These are phyloP conservation scores for Aspergillus sparsus DNA, from an alignment of 495 filamentous ascomycete genomes.

Conservation along the genomic window DNA sequence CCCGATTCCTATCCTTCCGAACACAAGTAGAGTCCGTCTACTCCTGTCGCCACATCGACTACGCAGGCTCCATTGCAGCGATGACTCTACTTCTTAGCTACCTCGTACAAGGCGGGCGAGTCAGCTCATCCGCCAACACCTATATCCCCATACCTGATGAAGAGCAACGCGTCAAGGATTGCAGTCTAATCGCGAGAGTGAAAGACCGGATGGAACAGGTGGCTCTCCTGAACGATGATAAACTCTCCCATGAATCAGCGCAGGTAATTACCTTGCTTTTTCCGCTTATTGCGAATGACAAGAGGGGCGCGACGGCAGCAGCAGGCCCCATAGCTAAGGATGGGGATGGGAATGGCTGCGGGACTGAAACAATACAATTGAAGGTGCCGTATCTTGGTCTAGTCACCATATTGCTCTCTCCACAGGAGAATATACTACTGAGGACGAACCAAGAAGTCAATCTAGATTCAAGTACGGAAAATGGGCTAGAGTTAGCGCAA, in stretches of 20 bases:
- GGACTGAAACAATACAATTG: background rate
- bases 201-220: conserved; percentile 3
- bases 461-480: background rate
- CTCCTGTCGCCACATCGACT: conserved; percentile 6
- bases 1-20: background rate
- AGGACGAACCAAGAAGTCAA: background rate
- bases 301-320: no score
- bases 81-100: conserved; percentile 3
- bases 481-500: background rate
- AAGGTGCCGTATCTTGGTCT: conserved; percentile 5
- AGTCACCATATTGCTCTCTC: background rate
- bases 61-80: conserved; percentile 4
- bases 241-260: background rate
- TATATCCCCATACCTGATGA: no score
- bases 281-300: background rate
- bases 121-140: no score
- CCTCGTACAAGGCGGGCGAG: background rate
- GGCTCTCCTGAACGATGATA: conserved; percentile 9
- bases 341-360: background rate
- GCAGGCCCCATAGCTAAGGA: background rate
- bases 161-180: background rate
- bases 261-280: background rate
- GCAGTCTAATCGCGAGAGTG: background rate
- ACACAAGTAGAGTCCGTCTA: background rate
- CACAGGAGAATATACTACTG: no score